Conservation (phyloP, 2,329 filamentous ascomycete genomes). For the Sarocladium strictum region DNA sequence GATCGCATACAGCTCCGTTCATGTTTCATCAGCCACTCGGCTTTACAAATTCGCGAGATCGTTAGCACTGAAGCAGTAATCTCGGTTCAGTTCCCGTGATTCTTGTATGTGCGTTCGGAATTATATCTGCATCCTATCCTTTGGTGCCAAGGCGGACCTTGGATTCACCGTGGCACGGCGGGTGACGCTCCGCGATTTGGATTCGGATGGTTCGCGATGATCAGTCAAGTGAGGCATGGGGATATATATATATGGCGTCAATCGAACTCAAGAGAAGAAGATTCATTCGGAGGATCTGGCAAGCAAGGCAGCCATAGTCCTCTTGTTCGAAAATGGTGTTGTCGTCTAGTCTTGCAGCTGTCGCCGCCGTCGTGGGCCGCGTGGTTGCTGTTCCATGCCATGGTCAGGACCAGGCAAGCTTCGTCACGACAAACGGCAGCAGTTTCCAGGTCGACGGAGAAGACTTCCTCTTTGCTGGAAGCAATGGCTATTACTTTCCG, state of each 20-base stretch:
- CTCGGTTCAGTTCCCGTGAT: too few relatives aligned
- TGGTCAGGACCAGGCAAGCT: slow-evolving; percentile 26
- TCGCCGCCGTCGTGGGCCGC: not conserved
- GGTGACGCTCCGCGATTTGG: not conserved
- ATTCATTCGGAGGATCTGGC: too few relatives aligned
- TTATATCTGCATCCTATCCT: not conserved
- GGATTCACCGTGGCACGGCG: not conserved
- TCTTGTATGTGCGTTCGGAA: not conserved
- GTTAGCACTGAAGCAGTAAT: too few relatives aligned
- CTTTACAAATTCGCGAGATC: not conserved
- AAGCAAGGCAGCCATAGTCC: too few relatives aligned
- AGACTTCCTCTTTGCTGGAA: slow-evolving; percentile 51
- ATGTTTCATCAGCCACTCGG: not conserved
- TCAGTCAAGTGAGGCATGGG: not conserved
- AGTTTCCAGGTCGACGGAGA: slow-evolving; percentile 49
- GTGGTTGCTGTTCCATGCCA: not conserved
- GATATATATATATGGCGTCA: not conserved
- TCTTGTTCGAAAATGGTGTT: not conserved
- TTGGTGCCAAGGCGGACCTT: not conserved
- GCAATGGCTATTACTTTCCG: slow-evolving; percentile 51
- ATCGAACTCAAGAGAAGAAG: too few relatives aligned
- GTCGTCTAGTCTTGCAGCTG: not conserved
- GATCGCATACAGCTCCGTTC: not conserved
- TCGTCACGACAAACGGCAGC: slow-evolving; percentile 42
- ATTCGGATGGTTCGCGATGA: not conserved